Base-by-base conservation (phyloP, 202 grass and related monocot genomes). In the Schoenoplectus triqueter region DNA sequence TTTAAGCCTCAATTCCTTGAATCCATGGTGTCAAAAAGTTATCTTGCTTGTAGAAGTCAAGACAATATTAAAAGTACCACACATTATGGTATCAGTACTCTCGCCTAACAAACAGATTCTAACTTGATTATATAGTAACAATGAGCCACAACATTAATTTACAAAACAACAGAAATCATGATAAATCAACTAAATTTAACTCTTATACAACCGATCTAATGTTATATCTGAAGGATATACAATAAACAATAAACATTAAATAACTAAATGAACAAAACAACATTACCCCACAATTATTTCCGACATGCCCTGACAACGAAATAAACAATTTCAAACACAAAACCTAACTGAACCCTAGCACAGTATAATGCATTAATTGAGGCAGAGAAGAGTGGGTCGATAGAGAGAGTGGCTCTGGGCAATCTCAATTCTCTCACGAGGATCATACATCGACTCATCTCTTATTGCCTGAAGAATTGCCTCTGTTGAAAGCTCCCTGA, bases 361-460 rank as follows among this genome's bases (percentile, higher is more conserved):
- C 49, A 48, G 22, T 13, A 69, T 83, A 56, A 71, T n/a, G 20
- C 81, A 56, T 83, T 21, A 83, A 6, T 55, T 21, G 80, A 79
- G 93, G 75, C 91, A 90, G 69, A 99, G 96, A 85, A 98, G 90
- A 63, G 90, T 94, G 60, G 96, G 93, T 66, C 82, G 88, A 85
- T 99, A 99, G 69, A 99, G 84, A 21, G 85, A 85, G 54, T 99
- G 96, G 47, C 95, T 86, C 52, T 91, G 84, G 42, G 90, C 93
- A 89, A 98, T 92, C 84, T 93, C 96, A 83, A 98, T 99, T 84
- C 96, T 90, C 73, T 99, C 93, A 1, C 96, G 93, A 0, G 96
- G 96, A 90, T 99, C 96, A 77, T 82, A 95, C 93, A 99, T 99
- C 4, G 96, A 91, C 84, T 99, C 96, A 41, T 99, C 96, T 88